Percentiles rank a stretch among this genome's conserved stretches.
These are phyloP conservation scores for Septoria petroselini DNA, from an alignment of 2,329 filamentous ascomycete species.

Conservation along the genomic window DNA sequence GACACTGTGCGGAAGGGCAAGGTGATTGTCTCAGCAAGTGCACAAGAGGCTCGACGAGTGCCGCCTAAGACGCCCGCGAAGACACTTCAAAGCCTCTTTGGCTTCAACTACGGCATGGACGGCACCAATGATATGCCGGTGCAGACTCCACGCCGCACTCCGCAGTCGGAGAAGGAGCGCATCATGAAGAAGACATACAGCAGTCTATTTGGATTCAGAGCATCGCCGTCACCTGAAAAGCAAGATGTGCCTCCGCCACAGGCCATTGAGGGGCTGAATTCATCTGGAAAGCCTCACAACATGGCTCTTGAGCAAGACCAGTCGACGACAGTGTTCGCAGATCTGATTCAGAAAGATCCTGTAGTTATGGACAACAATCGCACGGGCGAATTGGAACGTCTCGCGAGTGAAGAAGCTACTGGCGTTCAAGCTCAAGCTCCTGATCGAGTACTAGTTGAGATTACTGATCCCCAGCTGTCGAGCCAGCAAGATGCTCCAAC, in stretches of 20 bases:
- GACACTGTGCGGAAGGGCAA: no score
- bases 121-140: slow-evolving; percentile 18
- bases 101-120: slow-evolving; percentile 25
- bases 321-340: no score
- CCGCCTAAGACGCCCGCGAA: slow-evolving; percentile 16
- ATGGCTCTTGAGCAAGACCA: no score
- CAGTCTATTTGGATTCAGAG: slow-evolving; percentile 35
- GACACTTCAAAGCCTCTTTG: slow-evolving; percentile 15
- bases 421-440: no score
- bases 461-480: no score
- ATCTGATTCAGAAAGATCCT: no score
- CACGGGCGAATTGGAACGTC: no score
- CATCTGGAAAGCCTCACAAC: no score
- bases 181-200: slow-evolving; percentile 33
- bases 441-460: no score
- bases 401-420: no score
- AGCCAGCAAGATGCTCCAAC: not conserved
- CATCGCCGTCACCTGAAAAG: slow-evolving; percentile 29
- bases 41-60: not conserved
- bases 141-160: slow-evolving; percentile 20
- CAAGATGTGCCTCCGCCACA: slow-evolving; percentile 11
- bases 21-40: no score
- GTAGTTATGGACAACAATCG: no score
- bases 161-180: slow-evolving; percentile 32
- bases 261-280: slow-evolving; percentile 7